A percentile compares a stretch with the other conserved stretches of the same genome.
These are phyloP conservation scores for Boletus subcaerulescens DNA, from an alignment of 768 basidiomycete genomes.

Conservation along the genomic window DNA sequence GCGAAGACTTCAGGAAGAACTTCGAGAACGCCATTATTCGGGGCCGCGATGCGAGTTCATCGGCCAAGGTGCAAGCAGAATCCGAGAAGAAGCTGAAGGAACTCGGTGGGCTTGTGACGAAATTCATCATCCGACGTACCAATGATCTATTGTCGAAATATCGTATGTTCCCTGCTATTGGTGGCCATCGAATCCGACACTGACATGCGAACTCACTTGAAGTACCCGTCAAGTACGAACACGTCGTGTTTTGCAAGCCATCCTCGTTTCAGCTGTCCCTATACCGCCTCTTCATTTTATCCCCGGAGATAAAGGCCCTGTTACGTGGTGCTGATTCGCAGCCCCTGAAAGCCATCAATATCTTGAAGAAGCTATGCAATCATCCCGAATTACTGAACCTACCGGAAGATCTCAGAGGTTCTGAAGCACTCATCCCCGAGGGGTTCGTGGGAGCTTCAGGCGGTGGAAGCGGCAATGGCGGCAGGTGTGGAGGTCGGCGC, in stretches of 20 bases:
- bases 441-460: slow-evolving; percentile 62
- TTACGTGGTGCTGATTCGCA: slow-evolving; percentile 86
- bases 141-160: slow-evolving; percentile 96
- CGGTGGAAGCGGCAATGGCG: slow-evolving; percentile 19
- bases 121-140: slow-evolving; percentile 92
- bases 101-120: slow-evolving; percentile 80
- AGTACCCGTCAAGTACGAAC: slow-evolving; percentile 99
- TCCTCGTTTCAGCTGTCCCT: slow-evolving; percentile 81
- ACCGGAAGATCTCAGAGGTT: slow-evolving; percentile 80
- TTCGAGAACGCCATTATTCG: slow-evolving; percentile 90
- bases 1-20: slow-evolving; percentile 91
- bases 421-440: slow-evolving; percentile 75
- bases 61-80: slow-evolving; percentile 69
- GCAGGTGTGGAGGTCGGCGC: slow-evolving; percentile 42
- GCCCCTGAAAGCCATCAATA: slow-evolving; percentile 93
- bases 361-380: slow-evolving; percentile 93
- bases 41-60: slow-evolving; percentile 86
- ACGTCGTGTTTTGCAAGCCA: slow-evolving; percentile 89
- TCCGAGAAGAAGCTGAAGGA: slow-evolving; percentile 91
- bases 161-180: slow-evolving; percentile 47
- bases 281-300: slow-evolving; percentile 88
- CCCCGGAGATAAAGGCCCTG: slow-evolving; percentile 87
- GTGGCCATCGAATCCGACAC: background rate
- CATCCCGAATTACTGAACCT: slow-evolving; percentile 89
- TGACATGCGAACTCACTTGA: slow-evolving; percentile 11